These are phyloP conservation scores for Phylloporus scabripes DNA, from an alignment of 768 basidiomycete species.

Conservation along the genomic window DNA sequence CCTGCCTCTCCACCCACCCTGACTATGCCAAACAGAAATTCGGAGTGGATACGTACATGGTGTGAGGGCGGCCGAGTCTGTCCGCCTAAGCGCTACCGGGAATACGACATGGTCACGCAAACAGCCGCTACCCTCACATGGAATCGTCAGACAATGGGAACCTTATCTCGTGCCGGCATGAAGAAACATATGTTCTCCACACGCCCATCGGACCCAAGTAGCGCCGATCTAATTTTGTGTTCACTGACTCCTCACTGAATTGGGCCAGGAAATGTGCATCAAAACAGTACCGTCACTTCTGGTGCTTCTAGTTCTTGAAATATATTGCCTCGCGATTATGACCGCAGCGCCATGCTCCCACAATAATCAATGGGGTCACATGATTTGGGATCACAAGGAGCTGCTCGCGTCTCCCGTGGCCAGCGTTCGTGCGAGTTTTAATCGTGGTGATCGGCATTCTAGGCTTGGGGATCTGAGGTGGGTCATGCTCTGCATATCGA, in stretches of 20 bases:
- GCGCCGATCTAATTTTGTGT: background rate
- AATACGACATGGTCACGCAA: background rate
- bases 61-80: background rate
- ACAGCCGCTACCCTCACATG: no score
- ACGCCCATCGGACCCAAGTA: conserved; percentile 4
- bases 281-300: background rate
- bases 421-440: background rate
- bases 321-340: background rate
- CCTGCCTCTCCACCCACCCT: background rate
- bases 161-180: conserved; percentile 5
- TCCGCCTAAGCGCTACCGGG: background rate
- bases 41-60: background rate
- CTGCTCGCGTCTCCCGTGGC: background rate
- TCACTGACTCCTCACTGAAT: background rate
- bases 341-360: background rate
- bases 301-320: background rate
- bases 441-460: background rate
- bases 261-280: conserved; percentile 2
- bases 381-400: background rate
- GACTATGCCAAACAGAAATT: background rate
- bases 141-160: background rate
- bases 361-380: no score
- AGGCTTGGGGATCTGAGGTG: background rate
- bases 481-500: no score
- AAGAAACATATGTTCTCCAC: background rate